Percentiles rank a stretch among this genome's conserved stretches.
These are phyloP conservation scores for Morella rubra DNA, from an alignment of 306 rosid species.

Conservation along the genomic window DNA sequence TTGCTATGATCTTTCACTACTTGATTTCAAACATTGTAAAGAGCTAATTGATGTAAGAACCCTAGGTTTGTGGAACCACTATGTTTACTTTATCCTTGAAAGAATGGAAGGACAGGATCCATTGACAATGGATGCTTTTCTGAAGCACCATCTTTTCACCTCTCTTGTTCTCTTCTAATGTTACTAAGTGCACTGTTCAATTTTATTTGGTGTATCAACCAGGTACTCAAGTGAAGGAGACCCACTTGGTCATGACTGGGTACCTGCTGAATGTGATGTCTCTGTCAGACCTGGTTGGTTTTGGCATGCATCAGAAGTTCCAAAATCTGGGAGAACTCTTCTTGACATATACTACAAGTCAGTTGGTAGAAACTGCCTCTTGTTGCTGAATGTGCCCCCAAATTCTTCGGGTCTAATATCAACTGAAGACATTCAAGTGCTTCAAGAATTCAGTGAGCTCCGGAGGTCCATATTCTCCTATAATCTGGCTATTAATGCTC, in stretches of 20 bases:
- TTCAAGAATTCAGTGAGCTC: conserved; percentile 66
- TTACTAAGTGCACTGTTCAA: too few species aligned
- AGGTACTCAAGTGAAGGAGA: conserved; percentile 71
- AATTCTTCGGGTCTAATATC: conserved; percentile 90
- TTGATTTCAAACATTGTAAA: not conserved
- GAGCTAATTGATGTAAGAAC: not conserved
- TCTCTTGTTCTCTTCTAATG: too few species aligned
- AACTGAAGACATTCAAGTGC: conserved; percentile 73
- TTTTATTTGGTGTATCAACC: conserved; percentile 24
- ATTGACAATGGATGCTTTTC: not conserved
- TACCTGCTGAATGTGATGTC: conserved; percentile 84
- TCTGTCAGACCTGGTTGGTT: conserved; percentile 93
- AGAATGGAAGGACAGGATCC: not conserved
- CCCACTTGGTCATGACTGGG: conserved; percentile 74
- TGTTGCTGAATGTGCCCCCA: conserved; percentile 85
- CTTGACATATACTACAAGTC: conserved; percentile 87
- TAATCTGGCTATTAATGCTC: conserved; percentile 61
- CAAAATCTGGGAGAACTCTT: conserved; percentile 70
- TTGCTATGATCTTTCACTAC: not conserved
- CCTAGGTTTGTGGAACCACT: not conserved
- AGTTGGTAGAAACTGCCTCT: conserved; percentile 71
- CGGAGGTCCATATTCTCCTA: conserved; percentile 64
- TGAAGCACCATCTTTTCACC: not conserved
- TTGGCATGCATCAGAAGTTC: conserved; percentile 82
- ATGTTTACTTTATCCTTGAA: not conserved